A percentile compares a stretch with the other conserved stretches of the same genome.
phyloP scores from a whole-genome alignment of 2,329 filamentous ascomycete genomes.

The Phoma herbarum region DNA sequence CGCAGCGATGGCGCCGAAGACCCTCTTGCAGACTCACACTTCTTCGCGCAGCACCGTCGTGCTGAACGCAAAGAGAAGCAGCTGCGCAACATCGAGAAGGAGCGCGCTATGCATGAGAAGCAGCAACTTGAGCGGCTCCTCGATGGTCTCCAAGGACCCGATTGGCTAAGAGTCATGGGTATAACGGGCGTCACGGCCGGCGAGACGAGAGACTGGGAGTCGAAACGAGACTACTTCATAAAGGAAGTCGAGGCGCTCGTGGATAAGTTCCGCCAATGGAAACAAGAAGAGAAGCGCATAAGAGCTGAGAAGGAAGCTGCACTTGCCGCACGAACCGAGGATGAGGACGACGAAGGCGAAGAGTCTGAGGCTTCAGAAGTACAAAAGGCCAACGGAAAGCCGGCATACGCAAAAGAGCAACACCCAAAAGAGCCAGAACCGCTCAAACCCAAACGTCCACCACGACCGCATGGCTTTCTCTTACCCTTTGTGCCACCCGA shows the following conservation, averaged over 20 bases:
- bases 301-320: constrained; percentile 78
- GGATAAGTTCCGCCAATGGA: constrained; percentile 89
- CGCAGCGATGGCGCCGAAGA: constrained; percentile 54
- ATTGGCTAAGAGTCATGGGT: constrained; percentile 93
- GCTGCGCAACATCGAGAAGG: constrained; percentile 72
- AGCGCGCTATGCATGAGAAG: constrained; percentile 72
- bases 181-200: constrained; percentile 85
- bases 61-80: constrained; percentile 73
- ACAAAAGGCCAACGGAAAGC: constrained; percentile 23
- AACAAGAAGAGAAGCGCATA: constrained; percentile 84
- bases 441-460: constrained; percentile 44
- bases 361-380: constrained; percentile 49
- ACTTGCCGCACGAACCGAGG: constrained; percentile 58
- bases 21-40: constrained; percentile 65
- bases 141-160: constrained; percentile 85
- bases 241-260: constrained; percentile 81
- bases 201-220: constrained; percentile 86
- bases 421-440: constrained; percentile 56
- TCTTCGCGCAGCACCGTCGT: constrained; percentile 66
- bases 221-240: constrained; percentile 85
- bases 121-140: constrained; percentile 72
- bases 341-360: constrained; percentile 52
- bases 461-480: constrained; percentile 45
- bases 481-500: constrained; percentile 41
- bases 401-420: constrained; percentile 38